Conservation (phyloP, 2,329 filamentous ascomycete genomes). For the Plenodomus tracheiphilus region DNA sequence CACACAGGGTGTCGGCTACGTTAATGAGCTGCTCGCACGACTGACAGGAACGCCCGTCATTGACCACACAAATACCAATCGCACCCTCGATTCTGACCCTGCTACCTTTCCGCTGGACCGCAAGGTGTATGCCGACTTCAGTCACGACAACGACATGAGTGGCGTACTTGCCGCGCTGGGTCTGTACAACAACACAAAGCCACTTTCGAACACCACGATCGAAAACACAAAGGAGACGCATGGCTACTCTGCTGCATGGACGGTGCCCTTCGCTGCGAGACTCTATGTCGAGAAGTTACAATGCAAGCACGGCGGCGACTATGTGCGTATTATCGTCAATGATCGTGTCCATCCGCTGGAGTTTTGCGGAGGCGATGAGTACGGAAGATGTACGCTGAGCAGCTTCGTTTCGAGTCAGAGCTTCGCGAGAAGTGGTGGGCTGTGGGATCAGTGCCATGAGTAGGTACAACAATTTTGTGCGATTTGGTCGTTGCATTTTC, state of each 20-base stretch:
- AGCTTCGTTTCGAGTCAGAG: constrained; percentile 74
- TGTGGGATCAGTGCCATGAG: constrained; percentile 68
- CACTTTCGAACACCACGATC: constrained; percentile 51
- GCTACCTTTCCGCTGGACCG: constrained; percentile 72
- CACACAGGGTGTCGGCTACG: constrained; percentile 84
- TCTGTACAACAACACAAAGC: constrained; percentile 68
- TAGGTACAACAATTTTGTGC: constrained; percentile 1
- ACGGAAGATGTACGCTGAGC: constrained; percentile 71
- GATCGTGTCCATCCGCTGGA: constrained; percentile 75
- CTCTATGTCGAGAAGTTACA: constrained; percentile 87
- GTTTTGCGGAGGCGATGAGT: constrained; percentile 69
- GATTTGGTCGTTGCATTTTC: neutral
- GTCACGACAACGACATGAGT: constrained; percentile 87
- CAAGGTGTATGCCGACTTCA: constrained; percentile 83
- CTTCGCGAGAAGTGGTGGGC: constrained; percentile 72
- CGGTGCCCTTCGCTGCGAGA: constrained; percentile 78
- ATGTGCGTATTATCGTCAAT: constrained; percentile 80
- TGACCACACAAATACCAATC: constrained; percentile 77
- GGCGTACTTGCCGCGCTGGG: constrained; percentile 76
- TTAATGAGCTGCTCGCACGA: constrained; percentile 84
- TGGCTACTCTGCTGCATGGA: constrained; percentile 76
- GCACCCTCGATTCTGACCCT: constrained; percentile 69
- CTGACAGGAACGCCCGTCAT: constrained; percentile 69
- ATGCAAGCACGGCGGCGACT: constrained; percentile 68
- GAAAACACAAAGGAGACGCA: constrained; percentile 57